Evolutionary conservation across 345 rosid species (phyloP), one percentile per base, ranked within the genome.

Genomic region (Eucalyptus virginea): DNA sequence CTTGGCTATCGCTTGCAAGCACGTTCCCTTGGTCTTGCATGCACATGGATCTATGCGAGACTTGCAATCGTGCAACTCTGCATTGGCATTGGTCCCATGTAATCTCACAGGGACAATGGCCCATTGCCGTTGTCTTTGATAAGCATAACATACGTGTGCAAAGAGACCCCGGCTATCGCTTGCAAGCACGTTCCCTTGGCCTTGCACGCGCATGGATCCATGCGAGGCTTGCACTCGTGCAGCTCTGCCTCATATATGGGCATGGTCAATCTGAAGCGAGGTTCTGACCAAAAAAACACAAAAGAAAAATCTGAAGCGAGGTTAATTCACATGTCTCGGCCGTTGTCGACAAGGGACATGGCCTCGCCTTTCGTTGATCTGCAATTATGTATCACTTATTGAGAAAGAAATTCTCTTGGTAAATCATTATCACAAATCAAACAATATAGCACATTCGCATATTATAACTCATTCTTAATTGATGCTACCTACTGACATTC

Each of bases 81-180:
- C 37, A 37, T 52, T 52, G 0, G 1, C 11, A 52, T 52, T 52
- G 0, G 4, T 52, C 2, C 1, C 26, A 21, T 2, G 2, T 52
- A 52, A 52, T 52, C 58, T 52, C 26, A 19, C 0, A 8, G 2
- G 58, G 0, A 12, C 0, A 56, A 24, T 0, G 62, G 62, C 8
- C 2, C 30, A 1, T 23, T 56, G 30, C 30, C 1, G 13, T 9
- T 24, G 28, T 2, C 62, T 2, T 24, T 24, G 30, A 24, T 56
- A 56, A 21, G 30, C 62, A 23, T 56, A 56, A 10, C 30, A 10
- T 24, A 30, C 3, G 1, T 0, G 62, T 6, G 3, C 6, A 24
- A 10, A 26, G 67, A 26, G 4, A 11, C 17, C 69, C 17, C 12
- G 18, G 69, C 16, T 0, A 13, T 60, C 17, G 15, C 32, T 6